Evolutionary conservation across 108 stramenopile species (phyloP).

Genomic region (Pinguiococcus pyrenoidosus): DNA sequence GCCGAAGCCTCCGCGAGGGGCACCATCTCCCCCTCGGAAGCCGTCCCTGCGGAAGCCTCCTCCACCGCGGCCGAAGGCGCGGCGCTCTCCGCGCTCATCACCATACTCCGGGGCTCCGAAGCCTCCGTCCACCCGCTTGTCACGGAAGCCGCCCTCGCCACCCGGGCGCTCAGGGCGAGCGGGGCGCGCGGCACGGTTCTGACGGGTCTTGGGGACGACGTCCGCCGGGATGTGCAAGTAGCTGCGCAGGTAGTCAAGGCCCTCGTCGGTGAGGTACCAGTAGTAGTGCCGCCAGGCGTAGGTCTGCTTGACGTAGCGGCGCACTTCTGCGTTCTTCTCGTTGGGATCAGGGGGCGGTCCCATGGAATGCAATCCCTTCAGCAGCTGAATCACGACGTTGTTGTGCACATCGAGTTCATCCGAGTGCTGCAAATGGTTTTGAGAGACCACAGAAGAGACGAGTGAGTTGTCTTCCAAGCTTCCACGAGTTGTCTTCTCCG

Average conservation of each 20-base stretch:
- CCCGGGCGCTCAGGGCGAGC: constrained; percentile 66
- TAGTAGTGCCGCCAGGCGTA: constrained; percentile 94
- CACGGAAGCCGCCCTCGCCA: constrained; percentile 49
- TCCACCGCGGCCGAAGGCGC: no score
- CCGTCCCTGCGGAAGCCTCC: no score
- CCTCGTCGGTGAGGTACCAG: constrained; percentile 88
- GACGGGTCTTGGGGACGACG: constrained; percentile 88
- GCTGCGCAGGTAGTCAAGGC: constrained; percentile 83
- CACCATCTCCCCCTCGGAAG: no score
- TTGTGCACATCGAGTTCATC: constrained; percentile 21
- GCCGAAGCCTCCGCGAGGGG: no score
- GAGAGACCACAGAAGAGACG: no score
- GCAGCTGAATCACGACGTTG: constrained; percentile 62
- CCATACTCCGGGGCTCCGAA: no score
- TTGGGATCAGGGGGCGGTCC: no score
- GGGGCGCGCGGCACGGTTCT: constrained; percentile 70
- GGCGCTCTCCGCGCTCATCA: no score
- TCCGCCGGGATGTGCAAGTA: constrained; percentile 84
- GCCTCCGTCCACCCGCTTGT: constrained; percentile 63
- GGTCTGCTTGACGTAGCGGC: constrained; percentile 69
- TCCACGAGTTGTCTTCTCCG: no score
- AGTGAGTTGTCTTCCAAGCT: not conserved
- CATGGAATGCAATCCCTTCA: constrained; percentile 76
- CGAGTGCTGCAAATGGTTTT: no score
- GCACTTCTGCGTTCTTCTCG: no score